Conservation (phyloP, 2,329 filamentous ascomycete species). For the Chaetomium olivaceum region DNA sequence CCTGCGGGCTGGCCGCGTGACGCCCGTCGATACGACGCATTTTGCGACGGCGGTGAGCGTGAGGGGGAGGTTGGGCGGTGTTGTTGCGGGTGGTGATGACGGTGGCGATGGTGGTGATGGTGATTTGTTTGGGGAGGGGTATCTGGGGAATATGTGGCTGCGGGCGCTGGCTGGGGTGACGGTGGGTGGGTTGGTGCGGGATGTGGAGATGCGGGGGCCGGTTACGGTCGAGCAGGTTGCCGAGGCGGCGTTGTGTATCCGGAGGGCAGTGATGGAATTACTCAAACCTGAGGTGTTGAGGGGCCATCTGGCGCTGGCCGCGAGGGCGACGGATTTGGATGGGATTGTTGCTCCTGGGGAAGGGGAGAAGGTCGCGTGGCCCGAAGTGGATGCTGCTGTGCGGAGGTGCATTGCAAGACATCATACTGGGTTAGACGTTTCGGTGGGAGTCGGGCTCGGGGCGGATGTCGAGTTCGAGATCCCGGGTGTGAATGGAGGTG, state of each 20-base stretch:
- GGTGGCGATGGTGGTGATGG: neutral
- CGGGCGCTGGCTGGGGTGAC: neutral
- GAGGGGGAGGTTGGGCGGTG: neutral
- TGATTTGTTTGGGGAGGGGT: neutral
- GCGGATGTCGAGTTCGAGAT: constrained; percentile 21
- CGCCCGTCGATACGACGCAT: neutral
- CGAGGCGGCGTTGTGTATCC: constrained; percentile 6
- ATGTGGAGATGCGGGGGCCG: neutral
- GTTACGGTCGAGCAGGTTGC: neutral
- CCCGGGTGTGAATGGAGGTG: neutral
- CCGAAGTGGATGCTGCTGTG: constrained; percentile 7
- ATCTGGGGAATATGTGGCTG: constrained; percentile 19
- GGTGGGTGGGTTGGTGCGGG: neutral
- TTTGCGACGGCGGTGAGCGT: constrained; percentile 19
- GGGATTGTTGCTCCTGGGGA: neutral
- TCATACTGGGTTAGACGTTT: constrained; percentile 12
- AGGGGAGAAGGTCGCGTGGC: neutral
- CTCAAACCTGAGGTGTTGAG: neutral
- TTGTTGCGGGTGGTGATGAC: neutral
- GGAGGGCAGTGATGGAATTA: constrained; percentile 2
- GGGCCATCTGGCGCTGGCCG: neutral
- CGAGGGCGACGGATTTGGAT: neutral
- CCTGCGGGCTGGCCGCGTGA: neutral
- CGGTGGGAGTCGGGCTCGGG: constrained; percentile 5
- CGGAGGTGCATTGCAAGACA: neutral